phyloP scores from a whole-genome alignment of 2,329 filamentous ascomycete genomes.

The Stachybotrys echinatus region DNA sequence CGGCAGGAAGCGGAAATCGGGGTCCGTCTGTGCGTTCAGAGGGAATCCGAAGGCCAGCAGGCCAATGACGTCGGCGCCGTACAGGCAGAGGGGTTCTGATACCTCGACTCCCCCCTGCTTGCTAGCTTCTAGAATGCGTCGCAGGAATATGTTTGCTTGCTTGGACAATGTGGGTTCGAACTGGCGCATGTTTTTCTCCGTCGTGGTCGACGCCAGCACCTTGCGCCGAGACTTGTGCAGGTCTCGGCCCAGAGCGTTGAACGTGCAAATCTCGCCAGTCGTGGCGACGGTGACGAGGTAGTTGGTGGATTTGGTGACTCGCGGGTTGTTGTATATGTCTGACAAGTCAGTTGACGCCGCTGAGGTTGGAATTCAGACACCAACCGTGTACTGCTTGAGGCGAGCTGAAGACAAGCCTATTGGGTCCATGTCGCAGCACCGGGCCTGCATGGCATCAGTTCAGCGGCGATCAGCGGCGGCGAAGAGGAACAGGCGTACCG shows the following conservation, averaged over 20 bases:
- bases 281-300: not conserved
- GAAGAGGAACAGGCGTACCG: not conserved
- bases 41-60: conserved; percentile 5
- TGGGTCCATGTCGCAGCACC: not conserved
- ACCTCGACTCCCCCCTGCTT: not conserved
- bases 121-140: not conserved
- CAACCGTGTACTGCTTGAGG: not conserved
- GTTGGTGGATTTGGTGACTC: not conserved
- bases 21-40: conserved; percentile 4
- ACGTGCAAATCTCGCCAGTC: not conserved
- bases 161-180: conserved; percentile 7
- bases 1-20: conserved; percentile 1
- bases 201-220: conserved; percentile 2
- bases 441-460: not conserved
- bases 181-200: conserved; percentile 5
- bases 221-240: conserved; percentile 4
- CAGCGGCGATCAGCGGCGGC: not conserved
- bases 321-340: conserved; percentile 1
- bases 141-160: conserved; percentile 7
- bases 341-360: not conserved
- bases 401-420: not conserved
- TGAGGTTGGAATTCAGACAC: no score
- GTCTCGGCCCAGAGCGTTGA: conserved; percentile 3
- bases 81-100: not conserved
- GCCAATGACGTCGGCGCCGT: conserved; percentile 4